These are phyloP conservation scores for Boletales sp. DNA, from an alignment of 768 basidiomycete genomes.

Conservation along the genomic window DNA sequence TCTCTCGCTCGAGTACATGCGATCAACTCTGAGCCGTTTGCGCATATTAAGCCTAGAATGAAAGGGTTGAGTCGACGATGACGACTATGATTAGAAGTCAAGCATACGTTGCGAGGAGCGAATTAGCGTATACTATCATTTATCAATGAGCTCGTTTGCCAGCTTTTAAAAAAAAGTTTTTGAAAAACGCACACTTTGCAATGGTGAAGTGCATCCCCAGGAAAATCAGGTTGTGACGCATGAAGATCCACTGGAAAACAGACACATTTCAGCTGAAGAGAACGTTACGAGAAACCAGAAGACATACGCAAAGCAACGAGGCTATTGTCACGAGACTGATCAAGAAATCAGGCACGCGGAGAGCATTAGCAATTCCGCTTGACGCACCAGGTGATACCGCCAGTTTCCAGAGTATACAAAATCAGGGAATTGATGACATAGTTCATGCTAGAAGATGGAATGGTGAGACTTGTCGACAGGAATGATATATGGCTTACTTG, in stretches of 20 bases:
- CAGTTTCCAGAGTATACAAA: constrained; percentile 52
- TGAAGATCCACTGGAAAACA: constrained; percentile 24
- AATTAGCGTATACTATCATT: constrained; percentile 29
- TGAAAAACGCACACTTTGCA: constrained; percentile 25
- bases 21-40: constrained; percentile 27
- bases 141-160: neutral
- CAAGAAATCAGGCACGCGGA: neutral
- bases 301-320: constrained; percentile 31
- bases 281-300: neutral
- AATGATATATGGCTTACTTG: constrained; percentile 9
- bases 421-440: constrained; percentile 48
- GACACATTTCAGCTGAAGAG: neutral
- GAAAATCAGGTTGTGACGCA: constrained; percentile 36
- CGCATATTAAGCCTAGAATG: constrained; percentile 27
- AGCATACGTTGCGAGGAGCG: constrained; percentile 32
- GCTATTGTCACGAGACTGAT: constrained; percentile 30
- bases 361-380: too few relatives aligned
- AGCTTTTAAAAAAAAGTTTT: too few relatives aligned
- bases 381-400: constrained; percentile 42
- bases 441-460: constrained; percentile 36
- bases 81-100: neutral
- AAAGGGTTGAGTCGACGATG: neutral
- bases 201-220: constrained; percentile 35
- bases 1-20: constrained; percentile 25
- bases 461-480: neutral